phyloP scores from a whole-genome alignment of 768 basidiomycete genomes.

The Termitomyces sp. region DNA sequence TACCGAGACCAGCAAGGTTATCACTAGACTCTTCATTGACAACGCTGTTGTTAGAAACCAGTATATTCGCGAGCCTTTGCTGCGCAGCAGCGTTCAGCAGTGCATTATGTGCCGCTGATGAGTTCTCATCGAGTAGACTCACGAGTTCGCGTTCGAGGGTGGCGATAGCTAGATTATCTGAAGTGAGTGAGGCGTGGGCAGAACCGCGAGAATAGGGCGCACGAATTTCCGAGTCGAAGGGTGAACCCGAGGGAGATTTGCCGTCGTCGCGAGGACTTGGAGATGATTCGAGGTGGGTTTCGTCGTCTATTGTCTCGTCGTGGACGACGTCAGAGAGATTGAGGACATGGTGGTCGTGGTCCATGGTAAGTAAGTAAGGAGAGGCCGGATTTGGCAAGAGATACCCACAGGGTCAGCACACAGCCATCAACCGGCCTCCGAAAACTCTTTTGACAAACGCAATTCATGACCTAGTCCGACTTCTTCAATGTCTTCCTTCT shows the following conservation, averaged over 20 bases:
- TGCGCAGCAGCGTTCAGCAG: conserved; percentile 62
- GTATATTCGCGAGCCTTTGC: conserved; percentile 48
- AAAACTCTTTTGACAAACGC: not conserved
- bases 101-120: conserved; percentile 62
- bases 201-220: conserved; percentile 27
- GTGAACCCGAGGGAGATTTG: conserved; percentile 21
- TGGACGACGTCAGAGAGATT: conserved; percentile 82
- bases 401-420: conserved; percentile 13
- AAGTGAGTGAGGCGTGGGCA: conserved; percentile 29
- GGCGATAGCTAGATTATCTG: conserved; percentile 58
- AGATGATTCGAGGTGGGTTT: conserved; percentile 30
- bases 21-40: conserved; percentile 26
- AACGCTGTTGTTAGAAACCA: conserved; percentile 22
- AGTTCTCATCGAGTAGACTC: conserved; percentile 68
- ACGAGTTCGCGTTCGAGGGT: conserved; percentile 77
- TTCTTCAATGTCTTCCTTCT: conserved; percentile 14
- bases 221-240: conserved; percentile 31
- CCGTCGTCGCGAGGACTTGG: conserved; percentile 23
- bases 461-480: not conserved
- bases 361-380: conserved; percentile 26
- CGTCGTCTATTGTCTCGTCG: conserved; percentile 67
- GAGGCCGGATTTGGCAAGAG: conserved; percentile 14
- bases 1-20: conserved; percentile 36
- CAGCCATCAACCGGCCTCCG: not conserved
- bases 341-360: conserved; percentile 60